Base-by-base conservation (phyloP, 129 eudicot species). In the Silybum marianum region DNA sequence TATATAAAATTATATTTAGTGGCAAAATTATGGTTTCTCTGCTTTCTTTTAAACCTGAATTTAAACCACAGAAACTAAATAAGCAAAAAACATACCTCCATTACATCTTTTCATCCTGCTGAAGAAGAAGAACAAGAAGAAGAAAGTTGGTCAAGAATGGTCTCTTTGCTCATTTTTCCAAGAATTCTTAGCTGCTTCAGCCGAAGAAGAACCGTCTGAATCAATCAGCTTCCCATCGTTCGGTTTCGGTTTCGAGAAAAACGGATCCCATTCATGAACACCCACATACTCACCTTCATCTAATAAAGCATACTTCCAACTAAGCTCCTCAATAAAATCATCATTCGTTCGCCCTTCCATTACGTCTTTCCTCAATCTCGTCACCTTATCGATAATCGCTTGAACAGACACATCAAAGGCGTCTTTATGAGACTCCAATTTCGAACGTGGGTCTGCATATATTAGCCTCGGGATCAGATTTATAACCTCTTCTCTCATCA, bases 261-360 rank as follows among this genome's bases (percentile, higher is more conserved):
- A 91, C 8, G 98, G 97, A 58, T 93, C 98, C 98, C 98, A 93
- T 73, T 93, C 97, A 73, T 93, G 99, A 81, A 83, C 84, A 12
- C 91, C 97, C 7, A 87, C 87, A 65, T 78, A 71, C 86, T 90
- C 88, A 39, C 97, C 99, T 89, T 92, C 97, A 34, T 86, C 99
- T 48, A 92, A 65, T 66, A 95, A 87, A 58, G 92, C 93, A 86
- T 93, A 96, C 78, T 96, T 96, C 99, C 99, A 96, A 67, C 99
- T 96, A 46, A 93, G 73, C 74, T 91, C 98, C 77, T 96, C 99
- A 2, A 90, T 88, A 48, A 91, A 93, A 80, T 90, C 81, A 26
- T 93, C 92, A 34, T 93, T 83, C 9, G 48, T 88, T 12, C 88
- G 88, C 25, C 93, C 95, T 69, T 89, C 87, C 28, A 93, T 82